Evolutionary conservation across 148 eudicot genomes (phyloP), one percentile per base, ranked within the genome.

Genomic region (Rhododendron simsii): DNA sequence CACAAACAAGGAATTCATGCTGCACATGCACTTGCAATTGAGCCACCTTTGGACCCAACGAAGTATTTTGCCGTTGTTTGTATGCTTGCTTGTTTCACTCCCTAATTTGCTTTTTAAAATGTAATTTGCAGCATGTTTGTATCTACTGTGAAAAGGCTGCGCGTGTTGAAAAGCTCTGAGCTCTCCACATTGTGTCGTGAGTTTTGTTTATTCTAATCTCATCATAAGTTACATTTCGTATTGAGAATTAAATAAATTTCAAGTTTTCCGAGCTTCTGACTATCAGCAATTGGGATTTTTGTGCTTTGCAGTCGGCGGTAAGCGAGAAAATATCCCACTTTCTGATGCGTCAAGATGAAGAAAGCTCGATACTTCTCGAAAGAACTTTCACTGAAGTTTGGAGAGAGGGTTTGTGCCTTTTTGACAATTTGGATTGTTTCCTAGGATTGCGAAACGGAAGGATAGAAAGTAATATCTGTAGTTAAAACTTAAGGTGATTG

Each of bases 121-220:
- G 47, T 75, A 48, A 37, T 37, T 83, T 90, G 90, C 94, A 96
- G 99, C 89, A 95, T 95, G 98, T 96, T 96, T 86, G 91, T 92
- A 37, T 94, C 98, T 0, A 92, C 96, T 14, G 98, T 94, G 84
- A 96, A 95, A 94, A 94, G 99, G 89, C 92, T 96, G 78, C 95
- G 95, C 18, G 98, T 96, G 33, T 82, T 95, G 89, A 96, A 92
- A 88, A 96, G 92, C 89, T 94, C 98, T 9, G 99, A 96, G 11
- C 92, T 95, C 21, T 86, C 95, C 48, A 85, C 84, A 73, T 84
- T 96, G 41, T 80, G 85, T 87, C 86, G 99, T 95, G 84, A 94
- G 99, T 91, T 78, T 9, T 16, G 7, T 20, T 10, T 61, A 41
- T 44, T 30, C 20, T 47, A 13, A 23, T 59, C 28, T 11, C 33